Evolutionary conservation across 2,329 filamentous ascomycete genomes (phyloP), one percentile per base, ranked within the genome.

Genomic region (Trematosphaeria pertusa): DNA sequence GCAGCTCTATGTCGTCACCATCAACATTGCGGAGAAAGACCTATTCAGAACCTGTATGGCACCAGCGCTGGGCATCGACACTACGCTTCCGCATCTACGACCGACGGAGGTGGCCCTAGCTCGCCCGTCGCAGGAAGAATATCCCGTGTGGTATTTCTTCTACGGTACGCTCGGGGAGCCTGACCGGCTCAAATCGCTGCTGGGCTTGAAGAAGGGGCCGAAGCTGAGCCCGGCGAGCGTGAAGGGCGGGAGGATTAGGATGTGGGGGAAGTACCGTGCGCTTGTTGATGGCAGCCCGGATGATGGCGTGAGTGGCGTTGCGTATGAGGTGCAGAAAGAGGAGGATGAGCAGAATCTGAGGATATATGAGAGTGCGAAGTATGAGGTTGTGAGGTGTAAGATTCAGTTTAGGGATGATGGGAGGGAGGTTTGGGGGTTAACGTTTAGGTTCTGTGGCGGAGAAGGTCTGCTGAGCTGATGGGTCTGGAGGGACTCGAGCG

Each of bases 41-140:
- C 28, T 46, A 12, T 40, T 31, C 7, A 9, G n/a, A 2, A 11
- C 7, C 22, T 39, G 22, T 17, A 40, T 46, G 17, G 43, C 43
- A 5, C 53, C 53, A 15, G 40, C 41, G 8, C 38, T 56, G 9
- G 50, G 50, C n/a, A 33, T 39, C 14, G 54, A 56, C 32, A 20
- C 54, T 22, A 49, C 50, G 9, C 36, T 56, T 2, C 54, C 50
- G 6, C 44, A 54, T 4, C 37, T 48, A 18, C 48, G 52, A 0
- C 24, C 36, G 10, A 12, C 10, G 14, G 17, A 10, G 8, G 15
- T n/a, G 11, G 20, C 4, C 24, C 17, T n/a, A 20, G n/a, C 11
- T 24, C 4, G 21, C 44, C 44, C 12, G 32, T 46, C 24, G 24
- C 30, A 28, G 38, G 31, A 11, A 31, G 9, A 48, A 21, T 43